A percentile compares a stretch with the other conserved stretches of the same genome.
Evolutionary conservation across 345 rosid species (phyloP).

Genomic region (Capsella bursapastoris): DNA sequence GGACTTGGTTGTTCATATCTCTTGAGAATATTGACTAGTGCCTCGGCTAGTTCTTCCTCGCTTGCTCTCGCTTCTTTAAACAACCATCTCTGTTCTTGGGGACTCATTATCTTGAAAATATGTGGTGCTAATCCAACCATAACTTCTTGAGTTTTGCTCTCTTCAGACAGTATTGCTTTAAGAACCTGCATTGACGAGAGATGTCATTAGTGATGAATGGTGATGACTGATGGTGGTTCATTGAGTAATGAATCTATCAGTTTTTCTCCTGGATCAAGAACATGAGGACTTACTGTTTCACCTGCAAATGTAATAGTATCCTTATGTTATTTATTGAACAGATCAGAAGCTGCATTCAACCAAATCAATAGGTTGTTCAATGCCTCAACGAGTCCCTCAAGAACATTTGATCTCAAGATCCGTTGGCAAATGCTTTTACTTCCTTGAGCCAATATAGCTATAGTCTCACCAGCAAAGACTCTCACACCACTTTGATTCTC

Average conservation of each 20-base stretch:
- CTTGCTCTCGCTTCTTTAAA: slow-evolving; percentile 52
- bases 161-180: slow-evolving; percentile 54
- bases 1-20: slow-evolving; percentile 63
- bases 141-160: slow-evolving; percentile 68
- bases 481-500: slow-evolving; percentile 53
- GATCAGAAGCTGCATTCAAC: slow-evolving; percentile 63
- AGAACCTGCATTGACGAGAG: slow-evolving; percentile 60
- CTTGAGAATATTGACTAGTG: slow-evolving; percentile 57
- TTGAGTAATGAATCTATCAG: neutral
- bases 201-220: slow-evolving; percentile 1
- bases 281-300: slow-evolving; percentile 57
- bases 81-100: slow-evolving; percentile 53
- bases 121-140: slow-evolving; percentile 88
- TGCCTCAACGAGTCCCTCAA: slow-evolving; percentile 54
- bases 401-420: slow-evolving; percentile 58
- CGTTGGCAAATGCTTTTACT: slow-evolving; percentile 71
- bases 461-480: slow-evolving; percentile 78
- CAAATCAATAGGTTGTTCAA: slow-evolving; percentile 56
- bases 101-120: slow-evolving; percentile 60
- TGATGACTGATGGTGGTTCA: neutral
- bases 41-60: slow-evolving; percentile 57
- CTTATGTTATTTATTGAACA: slow-evolving; percentile 49
- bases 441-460: slow-evolving; percentile 84
- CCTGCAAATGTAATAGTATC: slow-evolving; percentile 59
- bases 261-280: slow-evolving; percentile 9